Conservation (phyloP, 352 stramenopile species). For the Phytophthora pini region DNA sequence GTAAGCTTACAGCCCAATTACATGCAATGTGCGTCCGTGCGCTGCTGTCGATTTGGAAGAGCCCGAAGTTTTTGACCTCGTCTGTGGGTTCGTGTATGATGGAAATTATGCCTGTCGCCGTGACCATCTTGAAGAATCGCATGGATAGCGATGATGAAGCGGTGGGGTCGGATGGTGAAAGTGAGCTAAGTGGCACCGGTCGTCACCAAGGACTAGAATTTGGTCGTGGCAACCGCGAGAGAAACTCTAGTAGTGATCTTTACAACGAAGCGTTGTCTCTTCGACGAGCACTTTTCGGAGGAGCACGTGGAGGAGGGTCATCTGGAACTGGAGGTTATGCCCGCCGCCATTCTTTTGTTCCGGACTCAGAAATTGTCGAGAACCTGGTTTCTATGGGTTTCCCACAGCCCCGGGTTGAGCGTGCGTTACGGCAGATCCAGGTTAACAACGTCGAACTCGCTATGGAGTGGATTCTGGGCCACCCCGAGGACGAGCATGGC, state of each 20-base stretch:
- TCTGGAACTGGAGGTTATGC: conserved; percentile 31
- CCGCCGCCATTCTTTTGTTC: conserved; percentile 76
- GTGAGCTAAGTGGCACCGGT: conserved; percentile 32
- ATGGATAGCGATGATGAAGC: conserved; percentile 52
- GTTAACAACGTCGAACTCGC: conserved; percentile 94
- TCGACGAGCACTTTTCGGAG: conserved; percentile 60
- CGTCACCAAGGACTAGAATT: conserved; percentile 48
- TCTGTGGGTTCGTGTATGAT: conserved; percentile 60
- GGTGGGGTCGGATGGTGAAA: conserved; percentile 32
- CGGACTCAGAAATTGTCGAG: conserved; percentile 92
- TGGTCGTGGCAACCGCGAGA: conserved; percentile 34
- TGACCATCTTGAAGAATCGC: conserved; percentile 82
- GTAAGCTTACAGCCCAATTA: conserved; percentile 63
- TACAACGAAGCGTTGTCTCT: conserved; percentile 56
- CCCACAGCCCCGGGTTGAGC: conserved; percentile 85
- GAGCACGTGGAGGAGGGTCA: conserved; percentile 14
- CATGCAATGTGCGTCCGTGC: conserved; percentile 67
- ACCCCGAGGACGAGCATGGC: conserved; percentile 81
- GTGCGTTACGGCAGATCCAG: conserved; percentile 89
- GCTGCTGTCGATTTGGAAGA: conserved; percentile 66
- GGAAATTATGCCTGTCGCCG: conserved; percentile 71
- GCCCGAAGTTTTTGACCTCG: conserved; percentile 50
- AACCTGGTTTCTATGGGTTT: conserved; percentile 97
- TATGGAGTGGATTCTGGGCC: conserved; percentile 96
- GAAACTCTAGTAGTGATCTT: conserved; percentile 39